Conservation (phyloP, 768 basidiomycete genomes). For the Leccinum subgranulosum region DNA sequence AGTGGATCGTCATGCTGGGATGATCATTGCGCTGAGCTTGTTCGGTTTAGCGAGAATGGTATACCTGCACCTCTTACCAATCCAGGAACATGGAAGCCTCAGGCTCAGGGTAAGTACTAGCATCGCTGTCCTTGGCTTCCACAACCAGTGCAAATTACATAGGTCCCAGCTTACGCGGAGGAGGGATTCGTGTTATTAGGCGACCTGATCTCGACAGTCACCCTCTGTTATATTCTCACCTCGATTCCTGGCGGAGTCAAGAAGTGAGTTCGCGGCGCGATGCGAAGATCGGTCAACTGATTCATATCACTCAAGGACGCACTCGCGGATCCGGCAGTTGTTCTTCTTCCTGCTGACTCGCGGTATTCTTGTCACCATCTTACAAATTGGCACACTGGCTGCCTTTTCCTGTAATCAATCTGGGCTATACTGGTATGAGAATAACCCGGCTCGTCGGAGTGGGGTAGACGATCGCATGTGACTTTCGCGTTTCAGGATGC, state of each 20-base stretch:
- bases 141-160: background rate
- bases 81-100: background rate
- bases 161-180: background rate
- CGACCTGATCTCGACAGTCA: slow-evolving; percentile 7
- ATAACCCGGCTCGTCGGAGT: background rate
- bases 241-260: slow-evolving; percentile 7
- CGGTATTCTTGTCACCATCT: slow-evolving; percentile 14
- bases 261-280: background rate
- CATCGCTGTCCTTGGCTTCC: background rate
- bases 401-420: background rate
- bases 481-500: slow-evolving; percentile 2
- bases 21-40: background rate
- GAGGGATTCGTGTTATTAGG: slow-evolving; percentile 6
- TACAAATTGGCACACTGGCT: slow-evolving; percentile 2
- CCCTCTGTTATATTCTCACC: slow-evolving; percentile 10
- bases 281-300: background rate
- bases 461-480: background rate
- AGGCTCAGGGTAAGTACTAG: background rate
- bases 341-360: slow-evolving; percentile 14
- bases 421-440: slow-evolving; percentile 10
- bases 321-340: slow-evolving; percentile 4
- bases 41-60: background rate
- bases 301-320: slow-evolving; percentile 2
- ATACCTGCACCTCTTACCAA: background rate
- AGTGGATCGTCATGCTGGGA: background rate